Evolutionary conservation across 148 eudicot species (phyloP), one percentile per base, ranked within the genome.

Genomic region (Rhododendron vialii): DNA sequence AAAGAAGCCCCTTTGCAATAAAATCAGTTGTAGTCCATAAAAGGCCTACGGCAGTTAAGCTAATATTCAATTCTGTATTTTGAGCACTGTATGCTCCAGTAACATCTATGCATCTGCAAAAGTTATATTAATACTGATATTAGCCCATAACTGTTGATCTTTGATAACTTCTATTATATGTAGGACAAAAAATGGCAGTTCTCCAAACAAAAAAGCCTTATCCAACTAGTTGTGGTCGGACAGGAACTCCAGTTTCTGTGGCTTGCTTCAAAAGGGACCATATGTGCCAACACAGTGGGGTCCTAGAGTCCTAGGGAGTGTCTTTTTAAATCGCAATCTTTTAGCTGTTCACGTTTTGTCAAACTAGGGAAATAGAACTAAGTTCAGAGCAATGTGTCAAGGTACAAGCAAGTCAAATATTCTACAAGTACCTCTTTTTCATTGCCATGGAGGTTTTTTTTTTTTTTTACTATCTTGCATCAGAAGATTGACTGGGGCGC

Each of bases 21-120:
- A 97, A 95, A 92, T 97, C 99, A 85, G 99, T 94, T 35, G 98
- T 92, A 59, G 98, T 95, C 99, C 99, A 97, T 73, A 97, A 86
- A 81, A 97, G 94, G 84, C 99, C 98, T 75, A 97, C 88, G 11
- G 99, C 98, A 86, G 99, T 97, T 90, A 97, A 89, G 93, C 98
- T 95, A 76, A 97, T 97, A 91, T 97, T 97, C 93, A 97, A 84
- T 85, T 95, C 99, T 81, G 98, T 97, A 90, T 92, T 92, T 88
- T 97, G 99, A 85, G 95, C 90, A 91, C 99, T 91, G 84, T 95
- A 97, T 83, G 99, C 98, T 83, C 99, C 99, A 84, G 95, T 92
- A 81, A 97, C 99, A 84, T 97, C 98, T 84, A 97, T 92, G 87
- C 99, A 97, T 87, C 99, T 97, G 93, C 78, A 89, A 81, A 87